Percentiles rank a stretch among this genome's conserved stretches.
These are phyloP conservation scores for Wickerhamomyces pijperi DNA, from an alignment of 805 yeast species.

Conservation along the genomic window DNA sequence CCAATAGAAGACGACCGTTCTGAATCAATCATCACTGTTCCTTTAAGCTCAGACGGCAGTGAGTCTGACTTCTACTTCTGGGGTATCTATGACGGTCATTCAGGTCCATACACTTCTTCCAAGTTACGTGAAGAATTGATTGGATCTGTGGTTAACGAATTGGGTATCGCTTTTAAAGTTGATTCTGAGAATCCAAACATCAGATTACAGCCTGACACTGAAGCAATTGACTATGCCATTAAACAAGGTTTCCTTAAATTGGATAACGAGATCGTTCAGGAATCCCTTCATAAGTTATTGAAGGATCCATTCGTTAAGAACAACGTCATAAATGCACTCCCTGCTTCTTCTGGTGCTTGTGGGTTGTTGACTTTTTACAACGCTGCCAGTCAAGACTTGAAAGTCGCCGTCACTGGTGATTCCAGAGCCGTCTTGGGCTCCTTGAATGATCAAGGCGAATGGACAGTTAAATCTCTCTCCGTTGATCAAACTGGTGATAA, in stretches of 20 bases:
- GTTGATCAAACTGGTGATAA: constrained; percentile 93
- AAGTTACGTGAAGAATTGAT: constrained; percentile 73
- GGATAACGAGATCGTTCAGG: constrained; percentile 79
- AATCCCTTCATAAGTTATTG: constrained; percentile 59
- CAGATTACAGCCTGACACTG: constrained; percentile 55
- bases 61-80: constrained; percentile 83
- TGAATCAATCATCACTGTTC: constrained; percentile 69
- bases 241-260: constrained; percentile 69
- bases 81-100: constrained; percentile 95
- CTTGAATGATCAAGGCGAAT: constrained; percentile 47
- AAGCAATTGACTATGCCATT: constrained; percentile 69
- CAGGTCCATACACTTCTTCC: constrained; percentile 91
- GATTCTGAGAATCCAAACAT: constrained; percentile 32
- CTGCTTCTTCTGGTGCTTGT: constrained; percentile 94
- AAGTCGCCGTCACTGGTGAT: constrained; percentile 95
- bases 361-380: constrained; percentile 84
- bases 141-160: constrained; percentile 63
- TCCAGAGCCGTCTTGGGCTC: constrained; percentile 86
- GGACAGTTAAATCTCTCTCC: constrained; percentile 83
- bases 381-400: constrained; percentile 53
- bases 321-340: constrained; percentile 56
- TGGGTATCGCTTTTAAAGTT: constrained; percentile 53
- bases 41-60: constrained; percentile 34
- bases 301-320: constrained; percentile 50
- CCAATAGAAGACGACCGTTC: constrained; percentile 93